phyloP scores from a whole-genome alignment of 2,329 filamentous ascomycete genomes.

The Thelonectria olida region DNA sequence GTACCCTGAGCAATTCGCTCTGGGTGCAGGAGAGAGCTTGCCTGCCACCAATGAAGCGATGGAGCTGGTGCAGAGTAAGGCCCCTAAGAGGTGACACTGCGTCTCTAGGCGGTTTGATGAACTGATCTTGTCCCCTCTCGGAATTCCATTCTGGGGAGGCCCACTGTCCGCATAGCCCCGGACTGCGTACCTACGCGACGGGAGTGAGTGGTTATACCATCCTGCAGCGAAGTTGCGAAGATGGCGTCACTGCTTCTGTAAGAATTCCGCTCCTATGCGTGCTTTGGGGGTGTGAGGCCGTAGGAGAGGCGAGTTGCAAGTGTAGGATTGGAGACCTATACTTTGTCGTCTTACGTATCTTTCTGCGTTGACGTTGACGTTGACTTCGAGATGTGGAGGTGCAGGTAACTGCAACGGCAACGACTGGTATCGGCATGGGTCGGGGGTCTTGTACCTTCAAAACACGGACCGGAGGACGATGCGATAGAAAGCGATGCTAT shows the following conservation, averaged over 20 bases:
- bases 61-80: conserved; percentile 22
- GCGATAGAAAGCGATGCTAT: conserved; percentile 1
- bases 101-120: conserved; percentile 29
- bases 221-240: conserved; percentile 26
- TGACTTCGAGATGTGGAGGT: conserved; percentile 8
- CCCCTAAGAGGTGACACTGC: conserved; percentile 28
- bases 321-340: background rate
- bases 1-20: conserved; percentile 32
- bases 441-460: background rate
- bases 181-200: conserved; percentile 24
- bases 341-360: background rate
- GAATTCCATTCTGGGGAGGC: conserved; percentile 27
- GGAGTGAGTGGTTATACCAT: conserved; percentile 24
- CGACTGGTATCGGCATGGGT: conserved; percentile 8
- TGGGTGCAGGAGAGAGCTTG: conserved; percentile 24
- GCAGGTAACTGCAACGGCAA: background rate
- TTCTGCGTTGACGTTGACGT: background rate
- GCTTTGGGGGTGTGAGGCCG: conserved; percentile 5
- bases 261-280: conserved; percentile 5
- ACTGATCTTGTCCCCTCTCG: conserved; percentile 24
- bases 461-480: conserved; percentile 3
- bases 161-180: conserved; percentile 16
- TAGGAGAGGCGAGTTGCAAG: background rate
- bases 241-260: conserved; percentile 41
- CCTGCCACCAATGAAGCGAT: conserved; percentile 32